A percentile compares a stretch with the other conserved stretches of the same genome.
phyloP scores from a whole-genome alignment of 331 rosid species.

The Pyracantha coccinea region DNA sequence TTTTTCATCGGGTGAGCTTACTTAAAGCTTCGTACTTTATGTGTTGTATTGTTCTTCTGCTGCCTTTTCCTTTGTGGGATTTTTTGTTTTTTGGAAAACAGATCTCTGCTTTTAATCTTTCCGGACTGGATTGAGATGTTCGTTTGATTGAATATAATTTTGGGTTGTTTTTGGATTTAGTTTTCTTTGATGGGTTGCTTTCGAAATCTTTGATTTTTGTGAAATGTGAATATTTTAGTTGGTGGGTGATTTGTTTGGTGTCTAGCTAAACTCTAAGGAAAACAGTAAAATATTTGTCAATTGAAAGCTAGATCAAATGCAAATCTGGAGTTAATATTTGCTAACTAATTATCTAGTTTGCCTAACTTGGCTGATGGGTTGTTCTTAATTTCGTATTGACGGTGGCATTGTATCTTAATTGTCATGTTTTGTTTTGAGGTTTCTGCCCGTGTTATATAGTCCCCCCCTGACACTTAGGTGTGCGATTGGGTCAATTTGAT shows the following conservation, averaged over 20 bases:
- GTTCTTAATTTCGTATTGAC: background rate
- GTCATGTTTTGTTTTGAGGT: background rate
- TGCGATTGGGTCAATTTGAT: constrained; percentile 33
- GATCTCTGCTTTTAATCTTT: constrained; percentile 34
- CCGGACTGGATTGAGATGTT: constrained; percentile 25
- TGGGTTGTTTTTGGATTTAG: constrained; percentile 6
- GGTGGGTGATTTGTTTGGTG: background rate
- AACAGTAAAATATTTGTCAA: background rate
- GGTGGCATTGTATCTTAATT: background rate
- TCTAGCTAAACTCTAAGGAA: background rate
- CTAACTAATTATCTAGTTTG: background rate
- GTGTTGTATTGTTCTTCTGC: constrained; percentile 6
- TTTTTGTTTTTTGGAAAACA: background rate
- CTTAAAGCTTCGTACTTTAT: constrained; percentile 5
- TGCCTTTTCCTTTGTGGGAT: constrained; percentile 9
- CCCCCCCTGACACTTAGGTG: constrained; percentile 20
- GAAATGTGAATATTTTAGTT: background rate
- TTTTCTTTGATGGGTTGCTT: constrained; percentile 21
- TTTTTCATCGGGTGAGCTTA: constrained; percentile 19
- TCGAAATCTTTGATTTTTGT: constrained; percentile 8
- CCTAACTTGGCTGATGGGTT: background rate
- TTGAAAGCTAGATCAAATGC: background rate
- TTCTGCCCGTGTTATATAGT: background rate
- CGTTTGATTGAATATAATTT: constrained; percentile 10
- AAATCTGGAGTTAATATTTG: background rate